phyloP scores from a whole-genome alignment of 768 basidiomycete genomes.

The Leccinum subgranulosum region DNA sequence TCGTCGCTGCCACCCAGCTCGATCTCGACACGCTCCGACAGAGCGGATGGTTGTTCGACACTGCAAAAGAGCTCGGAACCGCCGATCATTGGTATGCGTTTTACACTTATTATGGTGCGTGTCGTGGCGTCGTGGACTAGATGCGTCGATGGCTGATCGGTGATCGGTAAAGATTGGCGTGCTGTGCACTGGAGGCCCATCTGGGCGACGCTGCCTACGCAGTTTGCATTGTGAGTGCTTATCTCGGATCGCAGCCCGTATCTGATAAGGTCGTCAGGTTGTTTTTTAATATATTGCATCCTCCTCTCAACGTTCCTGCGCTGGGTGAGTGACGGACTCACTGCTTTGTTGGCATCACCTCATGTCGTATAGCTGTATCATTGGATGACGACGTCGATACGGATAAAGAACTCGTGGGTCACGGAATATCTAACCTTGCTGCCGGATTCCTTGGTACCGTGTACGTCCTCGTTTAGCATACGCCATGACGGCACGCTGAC shows the following conservation, averaged over 20 bases:
- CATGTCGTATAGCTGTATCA: constrained; percentile 64
- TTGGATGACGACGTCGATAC: constrained; percentile 87
- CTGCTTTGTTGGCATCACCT: not conserved
- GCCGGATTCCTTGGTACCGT: constrained; percentile 81
- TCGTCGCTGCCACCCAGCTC: constrained; percentile 61
- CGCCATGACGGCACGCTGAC: constrained; percentile 1
- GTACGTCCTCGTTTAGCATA: constrained; percentile 37
- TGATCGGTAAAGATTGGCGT: constrained; percentile 48
- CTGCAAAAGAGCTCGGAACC: constrained; percentile 31
- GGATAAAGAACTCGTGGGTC: constrained; percentile 87
- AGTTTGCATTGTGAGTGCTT: constrained; percentile 76
- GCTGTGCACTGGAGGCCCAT: constrained; percentile 63
- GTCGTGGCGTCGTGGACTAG: not conserved
- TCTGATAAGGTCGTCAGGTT: constrained; percentile 42
- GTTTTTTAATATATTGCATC: constrained; percentile 83
- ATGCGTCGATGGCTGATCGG: not conserved
- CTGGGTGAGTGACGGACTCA: constrained; percentile 47
- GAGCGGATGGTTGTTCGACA: constrained; percentile 84
- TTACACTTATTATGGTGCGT: constrained; percentile 73
- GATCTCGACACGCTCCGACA: constrained; percentile 57
- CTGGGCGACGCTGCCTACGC: constrained; percentile 86
- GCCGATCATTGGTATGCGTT: constrained; percentile 74
- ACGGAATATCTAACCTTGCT: constrained; percentile 87
- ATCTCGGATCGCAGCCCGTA: constrained; percentile 5
- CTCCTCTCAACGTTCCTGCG: constrained; percentile 87